Evolutionary conservation across 177 flowering plant genomes (phyloP), one percentile per base, ranked within the genome.

Genomic region (Vitis hybrid): DNA sequence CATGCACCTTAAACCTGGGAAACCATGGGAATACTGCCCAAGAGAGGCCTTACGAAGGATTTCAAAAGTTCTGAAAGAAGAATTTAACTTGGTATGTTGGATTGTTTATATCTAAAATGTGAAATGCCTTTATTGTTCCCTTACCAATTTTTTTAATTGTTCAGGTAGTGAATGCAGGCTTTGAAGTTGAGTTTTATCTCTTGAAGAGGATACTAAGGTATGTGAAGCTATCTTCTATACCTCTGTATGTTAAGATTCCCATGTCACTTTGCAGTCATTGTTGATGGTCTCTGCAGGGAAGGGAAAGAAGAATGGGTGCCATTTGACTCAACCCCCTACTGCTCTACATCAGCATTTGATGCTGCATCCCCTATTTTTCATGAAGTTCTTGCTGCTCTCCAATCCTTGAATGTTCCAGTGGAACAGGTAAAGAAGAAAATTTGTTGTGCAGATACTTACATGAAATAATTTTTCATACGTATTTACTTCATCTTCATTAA

Each of bases 21-120:
- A 79, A 79, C 77, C 89, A 51, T 96, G 99, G 99, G 97, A 93
- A 62, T 93, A 92, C 78, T 96, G 99, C 77, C 98, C 98, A 55
- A 89, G 99, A 76, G 95, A 89, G 65, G 79, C 97, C 71, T 78
- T 96, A 69, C 73, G 91, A 49, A 88, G 94, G 76, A 86, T 87
- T 73, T 76, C 83, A 29, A 90, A 81, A 78, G 71, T 89, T 80
- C 71, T 96, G 66, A 92, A 89, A 82, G 90, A 92, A 31, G 95
- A 96, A 83, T 96, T 93, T 75, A 78, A 92, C 80, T 81, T 96
- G 99, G 97, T 96, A 86, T 62, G 77, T 68, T 14, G 8, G 58
- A 70, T 71, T 50, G 18, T n/a, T 63, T 33, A 29, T 61, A 3
- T 60, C 5, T 18, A 10, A 48, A 4, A 45, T 72, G 16, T 67